Base-by-base conservation (phyloP, 306 rosid species). In the Quercus gilva region DNA sequence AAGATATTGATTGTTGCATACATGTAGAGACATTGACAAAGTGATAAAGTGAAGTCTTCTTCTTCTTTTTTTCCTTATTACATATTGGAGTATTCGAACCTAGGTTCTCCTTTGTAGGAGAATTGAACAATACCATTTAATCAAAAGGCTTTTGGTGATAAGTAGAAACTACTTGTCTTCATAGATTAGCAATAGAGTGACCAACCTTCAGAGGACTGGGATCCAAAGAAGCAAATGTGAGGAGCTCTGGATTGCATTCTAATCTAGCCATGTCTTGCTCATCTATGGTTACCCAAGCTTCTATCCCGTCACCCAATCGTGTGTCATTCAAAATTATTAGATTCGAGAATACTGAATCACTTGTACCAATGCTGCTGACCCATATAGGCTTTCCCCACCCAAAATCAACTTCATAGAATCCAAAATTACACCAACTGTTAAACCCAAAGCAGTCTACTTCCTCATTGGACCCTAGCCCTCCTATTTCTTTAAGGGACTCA, bases 371-470 rank as follows among this genome's bases (percentile, higher is more conserved):
- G 71, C 85, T 76, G 74, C 79, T 82, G 28, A 82, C 82, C 88
- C 86, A 79, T 13, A 61, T n/a, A 1, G 88, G 86, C 77, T 19
- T 82, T 20, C 84, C 88, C 88, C 86, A 85, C 43, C 88, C 86
- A 28, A 82, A 82, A 57, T 85, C 86, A 25, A 35, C 74, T 10
- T 79, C 79, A 14, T 85, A 82, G 29, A 73, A 67, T 23, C 86
- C 86, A 23, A 78, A 41, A 28, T 73, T 75, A 8, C 88, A 79
- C 89, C 87, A 86, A 69, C 91, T 88, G 59, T 84, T 83, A n/a
- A 85, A 85, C 55, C 82, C 84, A 17, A 78, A 33, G 58, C 76
- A 43, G 52, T 80, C 78, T 29, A 57, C 37, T 23, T 52, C 79
- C 20, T 53, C 80, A n/a, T 60, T 51, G 8, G 67, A 49, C 0